Conservation (phyloP, 257 asterid species). For the Ocimum tenuiflorum region DNA sequence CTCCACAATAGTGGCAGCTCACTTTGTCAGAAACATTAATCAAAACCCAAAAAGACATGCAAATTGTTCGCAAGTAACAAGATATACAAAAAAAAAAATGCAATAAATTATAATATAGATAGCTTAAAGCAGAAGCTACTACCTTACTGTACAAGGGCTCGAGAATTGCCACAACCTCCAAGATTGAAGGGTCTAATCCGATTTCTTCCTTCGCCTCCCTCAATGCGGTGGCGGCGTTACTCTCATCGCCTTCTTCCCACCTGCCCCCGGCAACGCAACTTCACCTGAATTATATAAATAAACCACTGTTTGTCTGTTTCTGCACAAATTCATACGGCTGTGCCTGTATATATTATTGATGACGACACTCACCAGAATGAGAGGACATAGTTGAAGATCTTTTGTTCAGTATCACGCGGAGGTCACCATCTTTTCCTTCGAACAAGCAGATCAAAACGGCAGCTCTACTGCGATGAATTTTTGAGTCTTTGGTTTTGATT, state of each 20-base stretch:
- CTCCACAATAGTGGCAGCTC: too few relatives aligned
- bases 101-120: too few relatives aligned
- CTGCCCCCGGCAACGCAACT: slow-evolving; percentile 89
- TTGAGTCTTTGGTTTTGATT: not conserved
- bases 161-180: slow-evolving; percentile 53
- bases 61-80: too few relatives aligned
- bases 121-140: not conserved
- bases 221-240: slow-evolving; percentile 55
- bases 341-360: not conserved
- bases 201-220: slow-evolving; percentile 93
- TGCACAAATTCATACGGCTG: not conserved
- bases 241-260: slow-evolving; percentile 58
- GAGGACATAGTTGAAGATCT: slow-evolving; percentile 61
- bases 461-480: slow-evolving; percentile 30
- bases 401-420: slow-evolving; percentile 73
- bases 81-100: too few relatives aligned
- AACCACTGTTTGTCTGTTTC: not conserved
- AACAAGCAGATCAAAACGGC: slow-evolving; percentile 73
- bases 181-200: slow-evolving; percentile 70
- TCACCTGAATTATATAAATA: slow-evolving; percentile 44
- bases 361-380: slow-evolving; percentile 18
- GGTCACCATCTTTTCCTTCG: slow-evolving; percentile 43
- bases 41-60: not conserved
- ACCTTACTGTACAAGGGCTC: slow-evolving; percentile 55
- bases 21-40: not conserved